Evolutionary conservation across 148 eudicot species (phyloP), one percentile per base, ranked within the genome.

Genomic region (Pharnaceum exiguum): DNA sequence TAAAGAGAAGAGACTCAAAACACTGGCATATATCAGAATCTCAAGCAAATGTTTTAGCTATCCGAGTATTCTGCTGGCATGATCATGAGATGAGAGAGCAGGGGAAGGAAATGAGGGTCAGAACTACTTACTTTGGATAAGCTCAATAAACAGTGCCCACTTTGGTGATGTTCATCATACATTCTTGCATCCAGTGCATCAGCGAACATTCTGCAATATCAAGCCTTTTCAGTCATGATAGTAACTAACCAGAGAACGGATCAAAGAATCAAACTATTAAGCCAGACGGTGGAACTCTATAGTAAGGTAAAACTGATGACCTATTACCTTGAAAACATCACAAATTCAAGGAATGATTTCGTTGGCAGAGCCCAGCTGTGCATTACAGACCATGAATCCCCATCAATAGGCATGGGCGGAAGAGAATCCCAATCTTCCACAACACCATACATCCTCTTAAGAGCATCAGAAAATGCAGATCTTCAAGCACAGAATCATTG

Each of bases 311-410:
- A n/a, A n/a, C n/a, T n/a, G n/a, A n/a, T n/a, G n/a, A n/a, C n/a
- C n/a, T n/a, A n/a, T n/a, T 72, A 77, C 98, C 98, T 87, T 43
- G 89, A 77, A 55, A 93, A 93, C 98, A 93, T 93, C 31, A 93
- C 83, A 57, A 81, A 88, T 75, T 93, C 98, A 48, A 85, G 56
- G 69, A 93, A 93, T 24, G 98, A 93, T 69, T 63, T 74, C 19
- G 98, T 88, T 13, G 98, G 96, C 61, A 93, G 67, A 77, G 72
- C 88, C 98, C 96, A 93, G 57, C 86, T 83, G 61, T 88, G 82
- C 90, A 75, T 88, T 40, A 85, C 95, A 35, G 96, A 83, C 98
- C 98, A 93, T 11, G 96, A 75, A 62, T 59, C 98, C 33, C 80
- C 86, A 60, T 74, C 87, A 57, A 46, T 24, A 39, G 98, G 96